phyloP scores from a whole-genome alignment of 192 early-diverging fungal species.

The Coemansia sp. region DNA sequence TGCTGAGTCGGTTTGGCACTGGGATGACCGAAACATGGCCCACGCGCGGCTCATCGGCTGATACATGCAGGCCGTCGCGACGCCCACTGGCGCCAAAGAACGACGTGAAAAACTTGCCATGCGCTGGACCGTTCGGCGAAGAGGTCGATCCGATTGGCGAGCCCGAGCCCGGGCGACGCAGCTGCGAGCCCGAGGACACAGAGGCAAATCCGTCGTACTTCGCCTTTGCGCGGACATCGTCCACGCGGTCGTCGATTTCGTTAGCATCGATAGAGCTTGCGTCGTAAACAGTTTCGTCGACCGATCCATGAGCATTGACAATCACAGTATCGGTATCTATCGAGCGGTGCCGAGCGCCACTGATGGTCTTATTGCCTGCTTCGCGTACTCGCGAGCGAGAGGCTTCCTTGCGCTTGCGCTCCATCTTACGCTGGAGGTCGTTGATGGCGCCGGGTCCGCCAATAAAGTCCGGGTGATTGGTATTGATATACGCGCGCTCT shows the following conservation, averaged over 20 bases:
- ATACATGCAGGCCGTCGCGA: conserved; percentile 46
- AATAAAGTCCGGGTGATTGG: conserved; percentile 72
- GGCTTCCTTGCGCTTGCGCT: conserved; percentile 61
- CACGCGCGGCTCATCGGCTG: conserved; percentile 41
- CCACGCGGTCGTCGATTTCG: conserved; percentile 49
- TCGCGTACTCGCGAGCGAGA: conserved; percentile 29
- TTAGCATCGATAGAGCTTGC: conserved; percentile 32
- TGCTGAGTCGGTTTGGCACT: conserved; percentile 51
- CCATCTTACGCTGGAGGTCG: conserved; percentile 65
- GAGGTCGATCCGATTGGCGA: conserved; percentile 27
- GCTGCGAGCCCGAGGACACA: conserved; percentile 22
- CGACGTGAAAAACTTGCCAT: conserved; percentile 53
- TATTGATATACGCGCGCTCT: conserved; percentile 83
- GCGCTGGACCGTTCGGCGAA: background rate
- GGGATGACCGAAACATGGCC: conserved; percentile 44
- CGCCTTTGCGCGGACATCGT: conserved; percentile 33
- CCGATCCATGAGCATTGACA: conserved; percentile 22
- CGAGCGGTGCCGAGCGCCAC: conserved; percentile 26
- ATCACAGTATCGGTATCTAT: conserved; percentile 45
- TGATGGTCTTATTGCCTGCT: conserved; percentile 20
- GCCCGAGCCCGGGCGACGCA: conserved; percentile 2
- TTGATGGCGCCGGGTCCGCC: conserved; percentile 70
- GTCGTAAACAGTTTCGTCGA: conserved; percentile 27
- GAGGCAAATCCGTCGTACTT: conserved; percentile 12
- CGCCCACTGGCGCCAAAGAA: conserved; percentile 42